phyloP scores from a whole-genome alignment of 2,329 filamentous ascomycete species.

The Hypoxylon sp. region DNA sequence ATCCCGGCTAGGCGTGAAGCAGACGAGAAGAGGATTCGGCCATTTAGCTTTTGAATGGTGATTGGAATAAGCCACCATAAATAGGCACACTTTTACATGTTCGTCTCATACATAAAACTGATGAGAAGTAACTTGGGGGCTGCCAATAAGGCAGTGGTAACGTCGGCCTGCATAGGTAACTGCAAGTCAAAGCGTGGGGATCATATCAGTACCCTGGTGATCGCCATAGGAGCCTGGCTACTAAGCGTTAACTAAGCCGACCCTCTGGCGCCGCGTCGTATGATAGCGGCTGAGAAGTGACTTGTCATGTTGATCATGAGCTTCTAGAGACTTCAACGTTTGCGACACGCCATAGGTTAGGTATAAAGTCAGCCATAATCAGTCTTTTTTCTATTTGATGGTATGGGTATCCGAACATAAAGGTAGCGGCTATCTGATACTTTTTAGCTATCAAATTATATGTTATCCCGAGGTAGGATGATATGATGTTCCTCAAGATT shows the following conservation, averaged over 20 bases:
- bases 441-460: slow-evolving; percentile 14
- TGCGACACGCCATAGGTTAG: slow-evolving; percentile 14
- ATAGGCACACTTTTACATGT: background rate
- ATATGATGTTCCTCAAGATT: slow-evolving; percentile 27
- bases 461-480: slow-evolving; percentile 23
- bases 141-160: slow-evolving; percentile 33
- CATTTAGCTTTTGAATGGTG: slow-evolving; percentile 14
- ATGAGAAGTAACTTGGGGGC: slow-evolving; percentile 28
- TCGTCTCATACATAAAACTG: slow-evolving; percentile 17
- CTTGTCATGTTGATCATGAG: slow-evolving; percentile 37
- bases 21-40: background rate
- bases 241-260: slow-evolving; percentile 43
- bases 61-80: slow-evolving; percentile 20
- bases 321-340: slow-evolving; percentile 25
- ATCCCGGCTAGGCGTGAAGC: slow-evolving; percentile 5
- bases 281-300: slow-evolving; percentile 43
- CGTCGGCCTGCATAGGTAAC: slow-evolving; percentile 41
- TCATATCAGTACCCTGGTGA: slow-evolving; percentile 36
- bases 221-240: slow-evolving; percentile 42
- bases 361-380: slow-evolving; percentile 3
- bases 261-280: slow-evolving; percentile 33
- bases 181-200: slow-evolving; percentile 42
- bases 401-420: slow-evolving; percentile 9
- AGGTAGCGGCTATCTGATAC: background rate
- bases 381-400: slow-evolving; percentile 6